Percentiles rank a stretch among this genome's conserved stretches.
Conservation (phyloP, 495 filamentous ascomycete species). For the Talaromyces wortmannii region DNA sequence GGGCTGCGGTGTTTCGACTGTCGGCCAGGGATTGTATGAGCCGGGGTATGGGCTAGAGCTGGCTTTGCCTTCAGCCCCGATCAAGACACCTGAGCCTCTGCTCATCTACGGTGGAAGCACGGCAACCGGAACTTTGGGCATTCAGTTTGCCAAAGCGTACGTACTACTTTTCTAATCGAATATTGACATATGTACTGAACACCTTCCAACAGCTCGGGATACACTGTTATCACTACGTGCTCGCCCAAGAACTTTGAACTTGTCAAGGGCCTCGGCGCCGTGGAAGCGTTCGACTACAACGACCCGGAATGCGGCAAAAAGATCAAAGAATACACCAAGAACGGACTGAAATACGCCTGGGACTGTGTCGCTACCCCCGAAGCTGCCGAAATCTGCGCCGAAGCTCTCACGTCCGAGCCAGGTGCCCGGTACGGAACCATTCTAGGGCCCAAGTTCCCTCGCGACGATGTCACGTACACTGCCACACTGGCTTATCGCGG, state of each 20-base stretch:
- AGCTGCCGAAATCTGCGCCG: constrained; percentile 29
- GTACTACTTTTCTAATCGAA: background rate
- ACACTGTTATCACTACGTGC: constrained; percentile 33
- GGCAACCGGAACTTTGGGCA: constrained; percentile 32
- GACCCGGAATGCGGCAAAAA: constrained; percentile 16
- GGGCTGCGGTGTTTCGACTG: constrained; percentile 41
- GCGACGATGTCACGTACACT: constrained; percentile 15
- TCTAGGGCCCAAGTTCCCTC: constrained; percentile 9
- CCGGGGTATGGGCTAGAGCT: constrained; percentile 13
- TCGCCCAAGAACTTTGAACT: constrained; percentile 24
- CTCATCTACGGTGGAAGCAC: constrained; percentile 39
- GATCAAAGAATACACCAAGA: constrained; percentile 21
- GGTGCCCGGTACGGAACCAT: constrained; percentile 30
- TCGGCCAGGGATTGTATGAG: constrained; percentile 25
- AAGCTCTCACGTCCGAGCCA: constrained; percentile 20
- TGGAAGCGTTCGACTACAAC: constrained; percentile 32
- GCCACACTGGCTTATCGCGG: constrained; percentile 20
- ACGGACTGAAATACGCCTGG: constrained; percentile 19
- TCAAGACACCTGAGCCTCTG: constrained; percentile 8
- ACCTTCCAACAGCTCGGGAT: constrained; percentile 9
- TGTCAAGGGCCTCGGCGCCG: constrained; percentile 28
- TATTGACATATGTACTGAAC: background rate
- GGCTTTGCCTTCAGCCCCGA: constrained; percentile 8
- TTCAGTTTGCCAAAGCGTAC: constrained; percentile 35
- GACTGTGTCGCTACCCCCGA: constrained; percentile 25